Evolutionary conservation across 1,139 yeast species (phyloP), one percentile per base, ranked within the genome.

Genomic region (Zhuliangozyma blackwelliae): DNA sequence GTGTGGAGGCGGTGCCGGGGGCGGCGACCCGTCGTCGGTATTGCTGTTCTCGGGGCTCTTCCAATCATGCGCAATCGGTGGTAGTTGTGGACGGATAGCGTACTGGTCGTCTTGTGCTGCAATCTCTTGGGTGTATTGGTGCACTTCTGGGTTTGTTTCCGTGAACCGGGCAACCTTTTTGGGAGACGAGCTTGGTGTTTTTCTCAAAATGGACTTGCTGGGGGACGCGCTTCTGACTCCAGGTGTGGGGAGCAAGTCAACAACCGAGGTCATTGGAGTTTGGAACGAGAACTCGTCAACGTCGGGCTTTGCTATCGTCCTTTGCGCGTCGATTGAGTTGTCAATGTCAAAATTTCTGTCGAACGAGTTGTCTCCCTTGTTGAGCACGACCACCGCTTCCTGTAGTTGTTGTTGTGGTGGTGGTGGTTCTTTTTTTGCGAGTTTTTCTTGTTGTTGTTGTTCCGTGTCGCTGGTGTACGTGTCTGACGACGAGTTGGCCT

Each of bases 141-240:
- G 71, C 16, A 68, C 50, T 44, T 65, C 60, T 4, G 72, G 72
- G 11, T 49, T 52, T 5, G 59, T 44, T 38, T 45, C 47, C 7
- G 63, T 59, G 40, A 69, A 68, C 2, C 61, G 75, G 8, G 68
- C 75, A 32, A 52, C 59, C 42, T 68, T 68, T 40, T 61, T 63
- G 5, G 74, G 73, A 1, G 72, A 65, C 10, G 50, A 41, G 6
- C 47, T 46, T 8, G 61, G 51, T 3, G 59, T 47, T 37, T 59
- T 61, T 42, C 60, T 66, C 68, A 70, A 62, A 28, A 66, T 68
- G 13, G 73, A 66, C 45, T 65, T 68, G 38, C 58, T 60, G 3
- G 75, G 75, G 2, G 72, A 64, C 21, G 29, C 43, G 16, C 16
- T 16, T 16, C 16, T 16, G 16, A 16, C 16, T 16, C 16, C 4